Percentiles rank a stretch among this genome's conserved stretches.
Evolutionary conservation across 176 grass and related monocot species (phyloP).

Genomic region (Lolium multiflorum): DNA sequence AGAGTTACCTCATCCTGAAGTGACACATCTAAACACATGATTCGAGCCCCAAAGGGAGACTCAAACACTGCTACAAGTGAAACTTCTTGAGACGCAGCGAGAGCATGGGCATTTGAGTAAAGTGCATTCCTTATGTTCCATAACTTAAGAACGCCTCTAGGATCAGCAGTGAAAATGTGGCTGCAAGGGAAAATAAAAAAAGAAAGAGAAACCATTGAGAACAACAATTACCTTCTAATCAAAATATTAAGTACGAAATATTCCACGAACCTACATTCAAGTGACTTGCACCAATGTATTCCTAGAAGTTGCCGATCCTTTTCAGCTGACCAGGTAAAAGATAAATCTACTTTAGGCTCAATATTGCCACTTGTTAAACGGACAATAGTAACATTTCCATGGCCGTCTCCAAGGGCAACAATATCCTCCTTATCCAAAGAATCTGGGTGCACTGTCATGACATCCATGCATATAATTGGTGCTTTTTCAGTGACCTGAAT

Average conservation of each 20-base stretch:
- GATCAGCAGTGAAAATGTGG: constrained; percentile 88
- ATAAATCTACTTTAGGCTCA: constrained; percentile 52
- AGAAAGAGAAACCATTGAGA: constrained; percentile 14
- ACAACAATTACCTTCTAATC: constrained; percentile 24
- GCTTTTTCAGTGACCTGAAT: constrained; percentile 60
- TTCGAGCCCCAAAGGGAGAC: constrained; percentile 75
- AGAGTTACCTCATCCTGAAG: constrained; percentile 65
- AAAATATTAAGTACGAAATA: constrained; percentile 19
- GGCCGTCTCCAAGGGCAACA: constrained; percentile 93
- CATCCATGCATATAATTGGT: constrained; percentile 92
- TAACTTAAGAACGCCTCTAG: constrained; percentile 80
- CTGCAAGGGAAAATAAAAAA: constrained; percentile 43
- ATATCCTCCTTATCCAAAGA: constrained; percentile 61
- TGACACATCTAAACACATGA: constrained; percentile 93
- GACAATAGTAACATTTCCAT: constrained; percentile 77
- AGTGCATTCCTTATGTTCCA: constrained; percentile 68
- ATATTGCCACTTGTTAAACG: constrained; percentile 35
- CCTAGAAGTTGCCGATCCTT: constrained; percentile 93
- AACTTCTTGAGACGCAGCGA: constrained; percentile 36
- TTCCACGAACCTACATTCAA: constrained; percentile 75
- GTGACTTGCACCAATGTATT: constrained; percentile 84
- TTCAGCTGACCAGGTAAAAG: constrained; percentile 85
- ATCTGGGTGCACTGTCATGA: constrained; percentile 40
- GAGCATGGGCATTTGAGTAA: constrained; percentile 42
- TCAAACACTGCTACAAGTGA: constrained; percentile 66